Conservation (phyloP, 2,329 filamentous ascomycete genomes). For the Pseudocercospora cruenta region DNA sequence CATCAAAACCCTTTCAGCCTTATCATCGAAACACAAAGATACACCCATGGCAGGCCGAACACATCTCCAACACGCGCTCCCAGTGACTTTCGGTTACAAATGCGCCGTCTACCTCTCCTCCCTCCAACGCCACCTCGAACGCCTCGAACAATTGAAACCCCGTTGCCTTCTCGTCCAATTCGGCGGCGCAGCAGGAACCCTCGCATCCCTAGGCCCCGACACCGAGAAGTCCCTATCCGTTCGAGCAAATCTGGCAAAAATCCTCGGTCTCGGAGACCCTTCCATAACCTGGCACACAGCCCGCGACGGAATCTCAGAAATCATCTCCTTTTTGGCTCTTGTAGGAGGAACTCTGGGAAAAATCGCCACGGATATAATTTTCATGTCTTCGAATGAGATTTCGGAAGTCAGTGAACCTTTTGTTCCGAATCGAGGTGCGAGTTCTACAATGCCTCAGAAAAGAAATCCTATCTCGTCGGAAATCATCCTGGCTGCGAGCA, state of each 20-base stretch:
- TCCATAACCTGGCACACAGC: conserved; percentile 40
- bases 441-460: conserved; percentile 60
- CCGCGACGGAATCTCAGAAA: conserved; percentile 37
- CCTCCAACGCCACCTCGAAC: conserved; percentile 34
- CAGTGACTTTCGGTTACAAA: conserved; percentile 41
- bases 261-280: conserved; percentile 33
- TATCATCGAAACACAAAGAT: conserved; percentile 28
- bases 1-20: conserved; percentile 16
- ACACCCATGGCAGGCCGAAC: conserved; percentile 37
- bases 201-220: conserved; percentile 31
- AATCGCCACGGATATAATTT: conserved; percentile 36
- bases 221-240: conserved; percentile 25
- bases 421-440: conserved; percentile 58
- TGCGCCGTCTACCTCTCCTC: conserved; percentile 37
- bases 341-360: conserved; percentile 36
- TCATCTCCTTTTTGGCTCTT: conserved; percentile 33
- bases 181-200: conserved; percentile 38
- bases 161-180: conserved; percentile 38
- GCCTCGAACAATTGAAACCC: conserved; percentile 32
- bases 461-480: conserved; percentile 39
- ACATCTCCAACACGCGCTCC: conserved; percentile 39
- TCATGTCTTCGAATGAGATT: conserved; percentile 39
- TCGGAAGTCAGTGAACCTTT: conserved; percentile 44
- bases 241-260: conserved; percentile 28
- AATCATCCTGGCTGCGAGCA: conserved; percentile 35